phyloP scores from a whole-genome alignment of 2,329 filamentous ascomycete species.

The Ophiostoma sp. region DNA sequence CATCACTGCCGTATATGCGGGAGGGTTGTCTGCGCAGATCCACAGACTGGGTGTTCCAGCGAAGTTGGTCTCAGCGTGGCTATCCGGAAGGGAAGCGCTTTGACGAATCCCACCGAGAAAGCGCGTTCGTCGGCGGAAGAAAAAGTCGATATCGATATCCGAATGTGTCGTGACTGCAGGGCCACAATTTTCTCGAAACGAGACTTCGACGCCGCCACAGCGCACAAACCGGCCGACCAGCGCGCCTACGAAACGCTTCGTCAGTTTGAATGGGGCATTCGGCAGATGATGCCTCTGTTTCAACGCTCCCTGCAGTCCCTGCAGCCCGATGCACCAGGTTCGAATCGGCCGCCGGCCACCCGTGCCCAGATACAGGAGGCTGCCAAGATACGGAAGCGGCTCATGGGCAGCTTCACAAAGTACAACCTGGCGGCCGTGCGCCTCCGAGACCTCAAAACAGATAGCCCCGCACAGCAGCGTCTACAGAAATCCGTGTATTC shows the following conservation, averaged over 20 bases:
- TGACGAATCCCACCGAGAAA: constrained; percentile 32
- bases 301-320: constrained; percentile 73
- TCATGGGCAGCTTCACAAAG: constrained; percentile 86
- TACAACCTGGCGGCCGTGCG: constrained; percentile 81
- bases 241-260: constrained; percentile 78
- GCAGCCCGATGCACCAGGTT: constrained; percentile 50
- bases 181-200: constrained; percentile 62
- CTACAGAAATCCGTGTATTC: constrained; percentile 82
- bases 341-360: constrained; percentile 47
- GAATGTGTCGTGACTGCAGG: constrained; percentile 90
- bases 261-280: constrained; percentile 86
- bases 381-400: constrained; percentile 81
- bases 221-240: constrained; percentile 70
- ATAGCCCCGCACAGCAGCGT: constrained; percentile 68
- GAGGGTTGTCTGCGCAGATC: constrained; percentile 87
- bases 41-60: constrained; percentile 77
- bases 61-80: constrained; percentile 80
- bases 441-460: constrained; percentile 74
- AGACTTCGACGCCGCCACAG: constrained; percentile 73
- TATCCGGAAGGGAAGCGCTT: constrained; percentile 44
- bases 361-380: constrained; percentile 78
- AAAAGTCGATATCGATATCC: constrained; percentile 73
- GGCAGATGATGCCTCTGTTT: constrained; percentile 77
- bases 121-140: constrained; percentile 33
- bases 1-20: constrained; percentile 96